Evolutionary conservation across 192 early-diverging fungal genomes (phyloP).

Genomic region (Coemansia sp.): DNA sequence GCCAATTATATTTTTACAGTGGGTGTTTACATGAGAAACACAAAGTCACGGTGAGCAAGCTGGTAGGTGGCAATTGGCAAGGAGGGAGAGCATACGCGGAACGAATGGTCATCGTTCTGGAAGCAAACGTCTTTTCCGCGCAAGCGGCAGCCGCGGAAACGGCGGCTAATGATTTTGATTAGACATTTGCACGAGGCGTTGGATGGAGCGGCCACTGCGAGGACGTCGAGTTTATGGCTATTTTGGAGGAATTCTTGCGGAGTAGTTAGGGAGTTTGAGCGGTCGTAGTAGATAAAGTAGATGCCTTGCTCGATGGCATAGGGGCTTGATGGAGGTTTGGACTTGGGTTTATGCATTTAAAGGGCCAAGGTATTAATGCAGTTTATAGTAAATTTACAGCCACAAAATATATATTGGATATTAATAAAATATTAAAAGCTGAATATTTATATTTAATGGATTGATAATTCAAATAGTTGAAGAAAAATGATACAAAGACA

Average conservation of each 20-base stretch:
- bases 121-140: conserved; percentile 2
- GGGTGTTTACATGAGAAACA: neutral
- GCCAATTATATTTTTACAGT: neutral
- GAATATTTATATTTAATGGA: too few species aligned
- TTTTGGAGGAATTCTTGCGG: neutral
- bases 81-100: neutral
- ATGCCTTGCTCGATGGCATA: neutral
- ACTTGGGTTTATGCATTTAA: neutral
- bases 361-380: too few species aligned
- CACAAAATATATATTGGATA: too few species aligned
- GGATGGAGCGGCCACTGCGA: neutral
- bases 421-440: too few species aligned
- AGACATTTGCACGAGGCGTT: neutral
- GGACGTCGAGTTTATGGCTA: neutral
- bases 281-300: conserved; percentile 1
- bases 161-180: neutral
- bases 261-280: neutral
- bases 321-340: neutral
- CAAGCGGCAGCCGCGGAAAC: neutral
- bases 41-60: neutral
- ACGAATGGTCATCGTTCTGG: neutral
- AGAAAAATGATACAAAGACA: neutral
- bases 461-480: too few species aligned
- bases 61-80: neutral
- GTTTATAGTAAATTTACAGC: too few species aligned